Base-by-base conservation (phyloP, 768 basidiomycete species). In the Boletus subparvulus region DNA sequence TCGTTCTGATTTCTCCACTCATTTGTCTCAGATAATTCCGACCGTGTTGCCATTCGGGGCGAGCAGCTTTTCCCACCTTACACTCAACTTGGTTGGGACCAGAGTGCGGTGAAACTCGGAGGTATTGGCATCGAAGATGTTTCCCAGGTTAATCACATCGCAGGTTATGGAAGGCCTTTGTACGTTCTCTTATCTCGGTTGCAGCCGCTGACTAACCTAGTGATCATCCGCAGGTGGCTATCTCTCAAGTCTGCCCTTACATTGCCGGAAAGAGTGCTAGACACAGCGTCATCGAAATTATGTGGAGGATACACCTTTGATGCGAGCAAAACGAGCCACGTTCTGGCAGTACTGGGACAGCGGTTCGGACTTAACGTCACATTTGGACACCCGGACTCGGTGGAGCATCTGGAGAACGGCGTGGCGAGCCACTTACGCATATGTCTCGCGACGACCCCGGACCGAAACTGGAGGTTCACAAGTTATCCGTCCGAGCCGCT, bases 1-100 rank as follows among this genome's bases (percentile, higher is more conserved):
- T 11, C 6, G 4, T 12, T 6, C 13, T 11, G 2, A 33, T 14
- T 12, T 8, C 7, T 2, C 1, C 4, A 13, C 33, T 58, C 0
- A 45, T 14, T 9, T 4, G 13, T 36, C n/a, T 42, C 36, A 65
- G 58, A 60, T 12, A 42, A 51, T 40, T 62, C 64, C 4, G n/a
- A 19, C 9, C 45, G 54, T 6, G 14, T 54, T 14, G 19, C 45
- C 2, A 6, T 21, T 1, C 0, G 0, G 2, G 48, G 62, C 1
- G 4, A 42, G 12, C 13, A 21, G 10, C 42, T 54, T 8, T 64
- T 64, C 24, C 44, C 21, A 1, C 50, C 63, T 21, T 55, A 52
- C 28, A 59, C 54, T 0, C 50, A 45, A n/a, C 45, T 65, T 0
- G 60, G 60, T 30, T 65, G 64, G 64, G 64, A 65, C n/a, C 64